Evolutionary conservation across 805 yeast genomes (phyloP), one percentile per base, ranked within the genome.

Genomic region (Sporopachydermia quercuum): DNA sequence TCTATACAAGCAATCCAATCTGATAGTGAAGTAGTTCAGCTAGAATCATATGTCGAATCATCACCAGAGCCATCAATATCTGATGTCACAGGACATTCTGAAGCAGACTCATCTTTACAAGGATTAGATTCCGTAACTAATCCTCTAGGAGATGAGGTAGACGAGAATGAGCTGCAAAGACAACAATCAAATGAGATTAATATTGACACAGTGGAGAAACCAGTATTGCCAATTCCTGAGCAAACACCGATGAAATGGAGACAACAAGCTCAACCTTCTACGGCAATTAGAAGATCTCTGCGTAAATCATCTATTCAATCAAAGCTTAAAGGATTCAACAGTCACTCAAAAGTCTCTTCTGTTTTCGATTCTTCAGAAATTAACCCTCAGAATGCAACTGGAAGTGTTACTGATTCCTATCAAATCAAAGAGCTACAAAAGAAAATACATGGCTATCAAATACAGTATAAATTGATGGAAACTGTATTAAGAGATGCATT

Each of bases 381-480:
- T n/a, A 16, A 36, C 19, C 15, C 17, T 5, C 34, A 6, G 8
- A 19, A 5, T 14, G n/a, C 34, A 16, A 19, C 16, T 19, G 8
- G 8, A 14, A 36, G 38, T 19, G 33, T 36, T 13, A 17, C 16
- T n/a, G 19, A 16, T 11, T 36, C 34, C 6, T 11, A 5, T 11
- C 18, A 36, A 36, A 18, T 36, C n/a, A 16, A 36, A 36, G 38
- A 16, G 8, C 18, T 36, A 11, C 14, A 18, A 6, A 14, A 36
- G 18, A 36, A 36, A 14, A 36, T 36, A 5, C 18, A 36, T 36
- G 38, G 38, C 5, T 36, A 14, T 18, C 38, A 36, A 36, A 36
- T 36, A 6, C 38, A 36, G 18, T 36, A 17, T 14, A 36, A 36
- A 36, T n/a, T 36, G n/a, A 16, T 36, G 34, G 38, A 36, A 18